These are phyloP conservation scores for Boletus subparvulus DNA, from an alignment of 768 basidiomycete genomes.

Conservation along the genomic window DNA sequence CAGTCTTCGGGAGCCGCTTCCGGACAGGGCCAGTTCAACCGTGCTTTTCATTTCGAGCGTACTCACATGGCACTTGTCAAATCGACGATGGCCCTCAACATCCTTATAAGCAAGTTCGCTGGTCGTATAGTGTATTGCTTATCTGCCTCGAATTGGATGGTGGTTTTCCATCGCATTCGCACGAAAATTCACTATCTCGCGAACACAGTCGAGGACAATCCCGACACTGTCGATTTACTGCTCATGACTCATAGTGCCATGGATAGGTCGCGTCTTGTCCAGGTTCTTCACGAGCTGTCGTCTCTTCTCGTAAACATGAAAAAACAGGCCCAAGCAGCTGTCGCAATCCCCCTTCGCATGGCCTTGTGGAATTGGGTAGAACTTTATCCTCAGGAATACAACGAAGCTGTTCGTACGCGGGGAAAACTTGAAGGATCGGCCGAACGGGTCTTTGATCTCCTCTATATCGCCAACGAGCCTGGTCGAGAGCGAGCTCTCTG, in stretches of 20 bases:
- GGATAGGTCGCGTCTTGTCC: slow-evolving; percentile 64
- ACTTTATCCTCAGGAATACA: slow-evolving; percentile 73
- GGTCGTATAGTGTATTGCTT: slow-evolving; percentile 83
- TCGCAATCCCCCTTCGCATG: slow-evolving; percentile 69
- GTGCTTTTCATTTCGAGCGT: slow-evolving; percentile 49
- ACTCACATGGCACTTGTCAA: slow-evolving; percentile 61
- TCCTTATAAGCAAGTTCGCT: slow-evolving; percentile 66
- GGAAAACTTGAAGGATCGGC: slow-evolving; percentile 76
- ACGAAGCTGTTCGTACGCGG: slow-evolving; percentile 61
- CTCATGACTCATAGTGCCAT: slow-evolving; percentile 77
- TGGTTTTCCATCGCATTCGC: slow-evolving; percentile 70
- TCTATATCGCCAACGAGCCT: slow-evolving; percentile 51
- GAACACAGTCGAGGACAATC: slow-evolving; percentile 46
- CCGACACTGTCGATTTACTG: slow-evolving; percentile 73
- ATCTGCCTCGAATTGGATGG: slow-evolving; percentile 84
- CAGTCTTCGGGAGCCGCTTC: slow-evolving; percentile 39
- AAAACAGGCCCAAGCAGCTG: slow-evolving; percentile 65
- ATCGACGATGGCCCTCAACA: slow-evolving; percentile 54
- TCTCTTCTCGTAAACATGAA: slow-evolving; percentile 83
- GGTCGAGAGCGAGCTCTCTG: slow-evolving; percentile 59
- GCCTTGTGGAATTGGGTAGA: slow-evolving; percentile 93
- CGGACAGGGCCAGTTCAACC: slow-evolving; percentile 23
- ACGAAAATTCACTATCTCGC: slow-evolving; percentile 69
- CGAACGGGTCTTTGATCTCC: slow-evolving; percentile 82
- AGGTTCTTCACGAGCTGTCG: slow-evolving; percentile 76